Base-by-base conservation (phyloP, 306 rosid genomes). In the Vigna nakashimae region DNA sequence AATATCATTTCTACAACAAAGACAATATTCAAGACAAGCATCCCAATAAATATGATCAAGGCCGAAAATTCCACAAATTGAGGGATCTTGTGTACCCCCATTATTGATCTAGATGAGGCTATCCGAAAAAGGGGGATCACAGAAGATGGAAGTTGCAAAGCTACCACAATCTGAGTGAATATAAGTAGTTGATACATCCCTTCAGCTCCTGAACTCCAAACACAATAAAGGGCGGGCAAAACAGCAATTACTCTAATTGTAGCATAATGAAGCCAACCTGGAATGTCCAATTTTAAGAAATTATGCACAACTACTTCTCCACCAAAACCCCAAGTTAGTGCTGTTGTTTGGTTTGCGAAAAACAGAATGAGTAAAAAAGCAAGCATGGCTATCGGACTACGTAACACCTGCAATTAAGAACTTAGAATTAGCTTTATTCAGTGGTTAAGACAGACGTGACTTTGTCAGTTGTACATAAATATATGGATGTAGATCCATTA, bases 241-340 rank as follows among this genome's bases (percentile, higher is more conserved):
- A 90, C 81, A 15, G 97, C 88, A 81, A 91, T 69, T 70, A 91
- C 87, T 83, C 98, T 89, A 73, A 94, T 86, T 68, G 97, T 94
- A 65, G 87, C 90, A 78, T 92, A 94, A 79, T 94, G 97, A 80
- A 94, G 93, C 98, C 98, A 94, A 68, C 91, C 94, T 0, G 98
- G 98, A 80, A 91, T 90, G 65, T 94, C 93, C 70, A 94, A 76
- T 83, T 88, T 91, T 80, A 94, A 87, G 79, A 91, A 90, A 76
- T 87, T 87, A 40, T 77, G 91, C 73, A 91, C 62, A 40, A 91
- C 90, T 51, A 74, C 93, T 85, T 86, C 89, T 75, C 98, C 97
- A 59, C 96, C 97, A 18, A 87, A 55, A 73, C 97, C 81, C 98
- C 97, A 91, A 70, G 85, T 85, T 82, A 94, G 82, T 77, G 91